These are phyloP conservation scores for Petrea volubilis DNA, from an alignment of 257 asterid genomes.

Conservation along the genomic window DNA sequence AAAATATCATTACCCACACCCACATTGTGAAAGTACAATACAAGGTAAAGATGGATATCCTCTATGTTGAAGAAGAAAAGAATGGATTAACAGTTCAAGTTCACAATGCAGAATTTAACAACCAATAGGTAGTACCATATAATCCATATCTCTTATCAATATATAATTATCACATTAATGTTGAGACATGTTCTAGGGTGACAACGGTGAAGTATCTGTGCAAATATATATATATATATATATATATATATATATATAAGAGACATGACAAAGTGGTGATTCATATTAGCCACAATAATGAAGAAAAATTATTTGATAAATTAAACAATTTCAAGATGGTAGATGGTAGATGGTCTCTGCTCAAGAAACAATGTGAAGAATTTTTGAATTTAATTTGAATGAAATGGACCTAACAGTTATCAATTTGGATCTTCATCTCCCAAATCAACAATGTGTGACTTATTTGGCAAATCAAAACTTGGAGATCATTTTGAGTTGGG, in stretches of 20 bases:
- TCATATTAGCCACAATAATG: background rate
- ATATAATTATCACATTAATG: constrained; percentile 15
- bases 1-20: too few relatives aligned
- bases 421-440: background rate
- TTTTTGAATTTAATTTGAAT: background rate
- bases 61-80: background rate
- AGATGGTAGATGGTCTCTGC: too few relatives aligned
- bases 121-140: too few relatives aligned
- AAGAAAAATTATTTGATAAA: background rate
- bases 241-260: too few relatives aligned
- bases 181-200: background rate
- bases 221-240: constrained; percentile 17
- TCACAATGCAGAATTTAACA: too few relatives aligned
- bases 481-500: too few relatives aligned
- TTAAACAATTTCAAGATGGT: background rate
- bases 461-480: too few relatives aligned
- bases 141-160: too few relatives aligned
- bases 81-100: too few relatives aligned
- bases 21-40: too few relatives aligned
- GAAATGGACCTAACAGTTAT: background rate
- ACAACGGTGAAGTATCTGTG: constrained; percentile 1
- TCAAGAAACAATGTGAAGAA: background rate
- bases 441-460: too few relatives aligned
- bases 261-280: background rate
- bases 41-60: too few relatives aligned